Evolutionary conservation across 805 yeast species (phyloP).

Genomic region (Cyberlindnera xylosilytica): DNA sequence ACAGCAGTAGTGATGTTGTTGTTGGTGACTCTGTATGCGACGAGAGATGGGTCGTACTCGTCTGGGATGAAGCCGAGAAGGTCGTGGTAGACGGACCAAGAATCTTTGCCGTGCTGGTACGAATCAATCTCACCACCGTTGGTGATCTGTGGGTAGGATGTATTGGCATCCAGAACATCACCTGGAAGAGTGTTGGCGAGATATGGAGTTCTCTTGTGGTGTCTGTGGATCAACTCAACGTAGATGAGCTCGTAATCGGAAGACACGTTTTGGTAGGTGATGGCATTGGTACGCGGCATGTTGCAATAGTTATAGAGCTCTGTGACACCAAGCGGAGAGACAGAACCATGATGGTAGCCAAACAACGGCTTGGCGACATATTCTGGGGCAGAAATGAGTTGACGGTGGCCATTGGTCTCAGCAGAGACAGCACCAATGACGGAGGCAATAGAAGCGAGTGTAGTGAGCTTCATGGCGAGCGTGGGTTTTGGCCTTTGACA

Average conservation of each 20-base stretch:
- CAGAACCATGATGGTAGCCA: conserved; percentile 25
- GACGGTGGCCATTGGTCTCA: conserved; percentile 14
- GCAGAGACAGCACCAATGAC: conserved; percentile 1
- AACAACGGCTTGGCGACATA: conserved; percentile 18
- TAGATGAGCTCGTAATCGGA: conserved; percentile 31
- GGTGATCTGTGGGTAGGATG: conserved; percentile 37
- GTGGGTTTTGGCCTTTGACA: neutral
- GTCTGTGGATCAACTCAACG: conserved; percentile 41
- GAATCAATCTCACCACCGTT: conserved; percentile 39
- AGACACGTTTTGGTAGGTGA: conserved; percentile 29
- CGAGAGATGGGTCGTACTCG: conserved; percentile 30
- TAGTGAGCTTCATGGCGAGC: neutral
- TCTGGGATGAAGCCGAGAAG: conserved; percentile 33
- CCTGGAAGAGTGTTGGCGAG: conserved; percentile 33
- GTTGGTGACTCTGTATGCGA: conserved; percentile 35
- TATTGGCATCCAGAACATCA: conserved; percentile 29
- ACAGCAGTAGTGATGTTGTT: conserved; percentile 39
- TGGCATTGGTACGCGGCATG: conserved; percentile 40
- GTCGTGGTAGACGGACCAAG: conserved; percentile 36
- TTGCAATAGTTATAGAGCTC: conserved; percentile 41
- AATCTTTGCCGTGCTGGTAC: conserved; percentile 36
- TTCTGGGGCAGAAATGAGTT: conserved; percentile 17
- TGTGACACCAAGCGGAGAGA: conserved; percentile 21
- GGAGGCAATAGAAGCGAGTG: conserved; percentile 2
- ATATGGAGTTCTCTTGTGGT: conserved; percentile 43